Base-by-base conservation (phyloP, 1,284 basidiomycete species). In the Sanghuangporus baumii region DNA sequence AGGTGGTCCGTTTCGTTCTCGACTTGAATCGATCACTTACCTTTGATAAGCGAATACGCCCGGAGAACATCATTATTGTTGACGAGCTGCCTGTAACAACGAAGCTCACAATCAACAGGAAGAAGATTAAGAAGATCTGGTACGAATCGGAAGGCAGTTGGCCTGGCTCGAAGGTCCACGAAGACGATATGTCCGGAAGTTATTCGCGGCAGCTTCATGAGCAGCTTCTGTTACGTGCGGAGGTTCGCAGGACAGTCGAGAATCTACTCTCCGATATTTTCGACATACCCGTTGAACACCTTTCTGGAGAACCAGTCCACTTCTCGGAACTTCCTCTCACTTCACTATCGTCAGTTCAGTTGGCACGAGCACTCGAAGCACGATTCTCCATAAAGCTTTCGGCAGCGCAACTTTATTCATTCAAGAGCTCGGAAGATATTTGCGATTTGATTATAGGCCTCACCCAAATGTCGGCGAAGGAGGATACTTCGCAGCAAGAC, bases 61-160 rank as follows among this genome's bases (percentile, higher is more conserved):
- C 41, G 5, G 64, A 67, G 31, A 66, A 64, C 38, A 57, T 67
- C 26, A 34, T 63, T 8, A 18, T 67, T 46, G 67, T 67, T 3
- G 61, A 63, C 14, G 26, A 59, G 12, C 64, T 67, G 9, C 67
- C 67, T 6, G 34, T 64, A 26, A 66, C 67, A 14, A 51, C 61
- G 46, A 67, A 67, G 50, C n/a, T 56, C 11, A 65, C 66, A 6
- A 37, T 67, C 11, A 60, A 66, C 36, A 18, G 67, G 38, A 67
- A 67, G 52, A 58, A 55, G 23, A 26, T 67, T 14, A 63, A 63
- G 55, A 57, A 62, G 14, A 59, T 65, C 9, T 40, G 56, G 56
- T 11, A 23, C 16, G 56, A 57, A 34, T 57, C 40, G n/a, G 8
- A 18, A 57, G 40, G 43, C 52, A 59, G 57, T 11, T 58, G 47